Conservation (phyloP, 768 basidiomycete species). For the Lentinula edodes region DNA sequence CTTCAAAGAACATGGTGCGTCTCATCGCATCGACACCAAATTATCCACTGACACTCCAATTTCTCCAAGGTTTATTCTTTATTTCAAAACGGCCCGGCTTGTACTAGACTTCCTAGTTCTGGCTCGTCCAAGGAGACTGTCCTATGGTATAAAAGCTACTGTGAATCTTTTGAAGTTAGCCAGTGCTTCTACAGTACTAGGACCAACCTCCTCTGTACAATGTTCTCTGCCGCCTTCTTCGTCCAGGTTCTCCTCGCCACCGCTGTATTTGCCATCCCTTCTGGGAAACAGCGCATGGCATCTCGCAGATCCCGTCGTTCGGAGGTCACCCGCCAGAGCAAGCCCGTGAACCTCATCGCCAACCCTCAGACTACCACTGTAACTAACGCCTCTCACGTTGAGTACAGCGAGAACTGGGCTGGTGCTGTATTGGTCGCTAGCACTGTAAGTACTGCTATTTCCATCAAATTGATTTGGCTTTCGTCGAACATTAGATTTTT, state of each 20-base stretch:
- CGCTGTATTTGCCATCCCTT: constrained; percentile 2
- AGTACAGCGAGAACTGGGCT: constrained; percentile 6
- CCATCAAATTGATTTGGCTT: neutral
- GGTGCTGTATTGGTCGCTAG: constrained; percentile 6
- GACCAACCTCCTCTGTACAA: neutral
- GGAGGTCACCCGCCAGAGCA: neutral
- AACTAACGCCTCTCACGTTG: neutral
- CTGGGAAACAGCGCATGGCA: neutral
- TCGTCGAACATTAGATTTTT: neutral
- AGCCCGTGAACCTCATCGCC: constrained; percentile 3
- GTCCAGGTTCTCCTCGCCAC: neutral
- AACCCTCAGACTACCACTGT: neutral
- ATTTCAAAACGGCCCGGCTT: too few species aligned
- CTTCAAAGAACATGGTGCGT: too few species aligned
- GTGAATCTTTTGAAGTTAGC: too few species aligned
- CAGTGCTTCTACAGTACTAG: too few species aligned
- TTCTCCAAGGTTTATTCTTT: too few species aligned
- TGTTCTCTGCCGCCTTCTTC: constrained; percentile 1
- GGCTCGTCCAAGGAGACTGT: too few species aligned
- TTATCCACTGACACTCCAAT: too few species aligned
- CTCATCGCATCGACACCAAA: too few species aligned
- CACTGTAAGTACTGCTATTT: neutral
- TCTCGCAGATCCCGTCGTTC: constrained; percentile 3
- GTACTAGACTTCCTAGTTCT: too few species aligned
- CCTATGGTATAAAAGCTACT: too few species aligned